Evolutionary conservation across 2,329 filamentous ascomycete species (phyloP).

Genomic region (Neodidymelliopsis sp.): DNA sequence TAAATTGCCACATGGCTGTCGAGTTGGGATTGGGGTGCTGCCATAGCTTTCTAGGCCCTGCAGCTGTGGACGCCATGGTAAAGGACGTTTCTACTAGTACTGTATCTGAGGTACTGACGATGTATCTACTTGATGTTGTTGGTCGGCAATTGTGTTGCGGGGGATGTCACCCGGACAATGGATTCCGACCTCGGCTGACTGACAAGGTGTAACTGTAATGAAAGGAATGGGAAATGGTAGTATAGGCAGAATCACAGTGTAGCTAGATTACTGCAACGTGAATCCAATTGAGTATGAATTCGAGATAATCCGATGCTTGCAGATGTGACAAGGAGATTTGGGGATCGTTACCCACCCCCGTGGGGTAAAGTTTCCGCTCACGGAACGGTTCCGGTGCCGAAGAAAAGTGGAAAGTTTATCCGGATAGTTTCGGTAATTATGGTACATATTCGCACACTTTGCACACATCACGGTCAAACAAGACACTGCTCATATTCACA

Average conservation of each 20-base stretch:
- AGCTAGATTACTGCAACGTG: too few relatives aligned
- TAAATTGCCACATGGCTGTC: conserved; percentile 56
- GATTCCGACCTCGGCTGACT: too few relatives aligned
- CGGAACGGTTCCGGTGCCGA: conserved; percentile 3
- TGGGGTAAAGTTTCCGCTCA: background rate
- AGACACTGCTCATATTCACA: too few relatives aligned
- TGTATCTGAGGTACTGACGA: background rate
- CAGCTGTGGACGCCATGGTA: background rate
- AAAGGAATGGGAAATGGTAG: too few relatives aligned
- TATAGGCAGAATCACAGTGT: too few relatives aligned
- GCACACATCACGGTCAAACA: too few relatives aligned
- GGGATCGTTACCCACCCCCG: conserved; percentile 4
- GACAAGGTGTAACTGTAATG: too few relatives aligned
- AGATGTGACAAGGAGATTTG: background rate
- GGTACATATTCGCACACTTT: too few relatives aligned
- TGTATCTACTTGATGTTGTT: background rate
- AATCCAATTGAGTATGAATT: background rate
- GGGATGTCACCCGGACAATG: too few relatives aligned
- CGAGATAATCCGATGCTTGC: background rate
- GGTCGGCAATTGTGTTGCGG: conserved; percentile 13
- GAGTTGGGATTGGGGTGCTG: conserved; percentile 53
- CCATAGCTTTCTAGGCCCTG: conserved; percentile 56
- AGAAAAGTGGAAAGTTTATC: background rate
- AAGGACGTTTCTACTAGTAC: background rate
- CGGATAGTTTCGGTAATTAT: too few relatives aligned